A percentile compares a stretch with the other conserved stretches of the same genome.
Conservation (phyloP, 768 basidiomycete genomes). For the Cystoderma amianthinum region DNA sequence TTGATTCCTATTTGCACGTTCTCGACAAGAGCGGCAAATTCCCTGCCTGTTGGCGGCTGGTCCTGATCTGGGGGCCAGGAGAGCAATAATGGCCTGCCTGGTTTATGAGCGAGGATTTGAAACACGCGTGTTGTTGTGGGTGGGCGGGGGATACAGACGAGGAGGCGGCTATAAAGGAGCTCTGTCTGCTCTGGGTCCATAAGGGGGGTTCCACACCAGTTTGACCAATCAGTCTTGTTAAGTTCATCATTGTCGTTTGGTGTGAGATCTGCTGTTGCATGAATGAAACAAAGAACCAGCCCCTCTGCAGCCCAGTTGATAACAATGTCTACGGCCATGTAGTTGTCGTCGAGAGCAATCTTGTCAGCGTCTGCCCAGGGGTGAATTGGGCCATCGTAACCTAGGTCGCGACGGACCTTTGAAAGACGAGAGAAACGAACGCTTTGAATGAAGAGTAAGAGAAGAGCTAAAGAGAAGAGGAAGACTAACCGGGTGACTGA, state of each 20-base stretch:
- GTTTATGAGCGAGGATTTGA: constrained; percentile 66
- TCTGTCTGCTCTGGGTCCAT: constrained; percentile 53
- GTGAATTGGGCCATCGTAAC: constrained; percentile 47
- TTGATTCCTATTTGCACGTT: constrained; percentile 56
- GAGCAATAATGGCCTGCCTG: constrained; percentile 50
- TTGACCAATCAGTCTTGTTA: constrained; percentile 72
- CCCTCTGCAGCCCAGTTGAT: constrained; percentile 87
- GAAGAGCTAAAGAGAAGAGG: constrained; percentile 7
- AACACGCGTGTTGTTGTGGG: constrained; percentile 59
- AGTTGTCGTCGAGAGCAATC: constrained; percentile 61
- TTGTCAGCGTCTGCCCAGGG: constrained; percentile 64
- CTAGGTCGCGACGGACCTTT: constrained; percentile 65
- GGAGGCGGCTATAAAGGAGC: constrained; percentile 52
- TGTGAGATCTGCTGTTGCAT: constrained; percentile 71
- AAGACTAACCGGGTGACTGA: constrained; percentile 65
- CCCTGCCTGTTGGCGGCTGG: constrained; percentile 33
- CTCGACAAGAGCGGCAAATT: constrained; percentile 56
- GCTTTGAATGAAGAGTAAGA: constrained; percentile 27
- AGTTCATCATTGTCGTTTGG: constrained; percentile 67
- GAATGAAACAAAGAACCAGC: constrained; percentile 84
- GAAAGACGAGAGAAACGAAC: constrained; percentile 77
- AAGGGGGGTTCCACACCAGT: constrained; percentile 80
- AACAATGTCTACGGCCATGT: constrained; percentile 85
- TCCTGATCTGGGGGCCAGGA: constrained; percentile 73
- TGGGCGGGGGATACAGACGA: constrained; percentile 44